These are phyloP conservation scores for Cerrena zonata DNA, from an alignment of 1,284 basidiomycete species.

Conservation along the genomic window DNA sequence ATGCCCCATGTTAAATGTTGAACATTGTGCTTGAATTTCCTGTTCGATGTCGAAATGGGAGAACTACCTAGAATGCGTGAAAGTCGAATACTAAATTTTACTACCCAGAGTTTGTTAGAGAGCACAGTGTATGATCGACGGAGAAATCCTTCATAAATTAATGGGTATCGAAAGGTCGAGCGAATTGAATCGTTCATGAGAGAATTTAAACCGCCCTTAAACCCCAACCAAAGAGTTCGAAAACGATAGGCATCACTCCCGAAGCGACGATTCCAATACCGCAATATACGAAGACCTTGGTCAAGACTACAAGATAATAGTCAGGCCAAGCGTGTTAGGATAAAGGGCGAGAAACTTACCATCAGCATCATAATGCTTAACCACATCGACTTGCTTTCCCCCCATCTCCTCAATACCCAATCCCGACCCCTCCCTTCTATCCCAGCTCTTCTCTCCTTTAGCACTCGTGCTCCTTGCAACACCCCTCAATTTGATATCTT, in stretches of 20 bases:
- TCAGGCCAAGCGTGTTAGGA: conserved; percentile 3
- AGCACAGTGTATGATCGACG: background rate
- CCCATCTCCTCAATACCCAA: conserved; percentile 21
- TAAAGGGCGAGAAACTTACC: conserved; percentile 41
- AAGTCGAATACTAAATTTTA: too few relatives aligned
- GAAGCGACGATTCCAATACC: conserved; percentile 73
- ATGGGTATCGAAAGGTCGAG: background rate
- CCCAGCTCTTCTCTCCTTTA: conserved; percentile 7
- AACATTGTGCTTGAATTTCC: background rate
- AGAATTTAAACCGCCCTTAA: conserved; percentile 23
- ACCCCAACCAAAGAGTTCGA: conserved; percentile 67
- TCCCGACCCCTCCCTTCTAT: conserved; percentile 28
- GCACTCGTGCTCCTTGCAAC: conserved; percentile 8
- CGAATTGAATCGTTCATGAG: background rate
- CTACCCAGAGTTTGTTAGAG: background rate
- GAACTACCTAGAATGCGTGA: background rate
- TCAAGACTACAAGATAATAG: conserved; percentile 56
- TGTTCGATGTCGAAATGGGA: background rate
- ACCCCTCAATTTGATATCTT: conserved; percentile 7
- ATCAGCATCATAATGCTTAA: conserved; percentile 81
- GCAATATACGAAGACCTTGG: conserved; percentile 86
- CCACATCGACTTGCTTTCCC: conserved; percentile 27
- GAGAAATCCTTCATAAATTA: background rate
- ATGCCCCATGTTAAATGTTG: background rate
- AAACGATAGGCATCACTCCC: conserved; percentile 60